These are phyloP conservation scores for Blastocystis sp. DNA, from an alignment of 352 stramenopile species.

Conservation along the genomic window DNA sequence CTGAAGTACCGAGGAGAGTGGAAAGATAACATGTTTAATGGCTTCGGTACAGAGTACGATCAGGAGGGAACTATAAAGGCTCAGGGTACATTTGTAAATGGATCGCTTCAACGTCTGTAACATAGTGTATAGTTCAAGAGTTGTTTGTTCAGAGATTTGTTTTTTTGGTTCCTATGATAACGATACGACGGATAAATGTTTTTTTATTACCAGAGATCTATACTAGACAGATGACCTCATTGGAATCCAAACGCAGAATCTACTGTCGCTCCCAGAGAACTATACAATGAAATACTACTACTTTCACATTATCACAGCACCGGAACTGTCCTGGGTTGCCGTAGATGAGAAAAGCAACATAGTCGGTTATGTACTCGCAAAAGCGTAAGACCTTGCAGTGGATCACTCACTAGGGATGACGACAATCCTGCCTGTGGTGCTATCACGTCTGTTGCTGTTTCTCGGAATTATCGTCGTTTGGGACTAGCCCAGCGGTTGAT, in stretches of 20 bases:
- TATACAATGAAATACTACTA: constrained; percentile 99
- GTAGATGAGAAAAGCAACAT: constrained; percentile 93
- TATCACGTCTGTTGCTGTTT: constrained; percentile 95
- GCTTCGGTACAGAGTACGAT: background rate
- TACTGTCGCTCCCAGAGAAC: constrained; percentile 99
- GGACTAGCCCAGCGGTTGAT: constrained; percentile 97
- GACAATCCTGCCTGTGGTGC: constrained; percentile 71
- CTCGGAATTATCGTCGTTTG: constrained; percentile 90
- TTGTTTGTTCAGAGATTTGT: background rate
- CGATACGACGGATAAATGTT: constrained; percentile 30
- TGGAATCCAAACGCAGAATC: constrained; percentile 96
- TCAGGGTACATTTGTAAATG: too few species aligned
- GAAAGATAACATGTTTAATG: background rate
- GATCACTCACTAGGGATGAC: constrained; percentile 62
- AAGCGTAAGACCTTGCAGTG: constrained; percentile 78
- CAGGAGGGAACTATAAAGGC: background rate
- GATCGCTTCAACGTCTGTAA: too few species aligned
- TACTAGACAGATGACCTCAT: constrained; percentile 84
- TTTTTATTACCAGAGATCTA: background rate
- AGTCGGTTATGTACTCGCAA: constrained; percentile 97
- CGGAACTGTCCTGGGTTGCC: constrained; percentile 94
- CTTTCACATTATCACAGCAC: constrained; percentile 97
- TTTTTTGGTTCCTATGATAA: background rate
- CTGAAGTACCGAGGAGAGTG: background rate
- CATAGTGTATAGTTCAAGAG: background rate